These are phyloP conservation scores for Pythium angustatum DNA, from an alignment of 352 stramenopile genomes.

Conservation along the genomic window DNA sequence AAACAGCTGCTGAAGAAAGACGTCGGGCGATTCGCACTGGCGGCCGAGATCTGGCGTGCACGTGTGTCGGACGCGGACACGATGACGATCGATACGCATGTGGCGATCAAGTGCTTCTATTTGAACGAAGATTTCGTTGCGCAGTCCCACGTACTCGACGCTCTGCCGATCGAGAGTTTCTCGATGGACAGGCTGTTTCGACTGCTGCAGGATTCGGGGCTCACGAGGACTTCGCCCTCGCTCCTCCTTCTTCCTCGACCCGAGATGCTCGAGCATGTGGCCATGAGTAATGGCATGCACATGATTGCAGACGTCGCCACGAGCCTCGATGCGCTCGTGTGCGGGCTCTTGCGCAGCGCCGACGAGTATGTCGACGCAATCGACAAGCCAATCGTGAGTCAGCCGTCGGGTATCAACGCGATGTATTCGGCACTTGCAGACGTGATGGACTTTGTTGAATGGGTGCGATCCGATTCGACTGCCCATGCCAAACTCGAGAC, in stretches of 20 bases:
- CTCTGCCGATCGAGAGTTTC: slow-evolving; percentile 22
- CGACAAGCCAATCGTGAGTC: background rate
- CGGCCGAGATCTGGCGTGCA: slow-evolving; percentile 30
- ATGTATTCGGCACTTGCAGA: slow-evolving; percentile 1
- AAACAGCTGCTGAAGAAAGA: slow-evolving; percentile 42
- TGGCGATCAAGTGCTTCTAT: slow-evolving; percentile 26
- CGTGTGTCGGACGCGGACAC: background rate
- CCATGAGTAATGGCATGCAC: slow-evolving; percentile 2
- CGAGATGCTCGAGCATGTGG: background rate
- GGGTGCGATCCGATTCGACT: slow-evolving; percentile 3
- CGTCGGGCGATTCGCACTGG: slow-evolving; percentile 29
- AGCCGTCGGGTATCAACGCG: background rate
- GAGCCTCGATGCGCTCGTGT: slow-evolving; percentile 12
- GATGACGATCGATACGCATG: background rate
- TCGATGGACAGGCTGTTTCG: slow-evolving; percentile 1
- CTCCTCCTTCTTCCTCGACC: slow-evolving; percentile 21
- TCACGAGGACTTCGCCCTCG: slow-evolving; percentile 22
- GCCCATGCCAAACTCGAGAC: background rate
- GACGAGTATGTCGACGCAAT: background rate
- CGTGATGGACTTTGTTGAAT: slow-evolving; percentile 11
- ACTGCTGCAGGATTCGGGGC: slow-evolving; percentile 28
- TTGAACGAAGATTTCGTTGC: slow-evolving; percentile 37
- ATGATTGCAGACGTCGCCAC: slow-evolving; percentile 25
- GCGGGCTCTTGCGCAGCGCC: background rate
- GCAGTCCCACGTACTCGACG: slow-evolving; percentile 34